A percentile compares a stretch with the other conserved stretches of the same genome.
phyloP scores from a whole-genome alignment of 108 stramenopile species.

The Chaetoceros tenuissimus region DNA sequence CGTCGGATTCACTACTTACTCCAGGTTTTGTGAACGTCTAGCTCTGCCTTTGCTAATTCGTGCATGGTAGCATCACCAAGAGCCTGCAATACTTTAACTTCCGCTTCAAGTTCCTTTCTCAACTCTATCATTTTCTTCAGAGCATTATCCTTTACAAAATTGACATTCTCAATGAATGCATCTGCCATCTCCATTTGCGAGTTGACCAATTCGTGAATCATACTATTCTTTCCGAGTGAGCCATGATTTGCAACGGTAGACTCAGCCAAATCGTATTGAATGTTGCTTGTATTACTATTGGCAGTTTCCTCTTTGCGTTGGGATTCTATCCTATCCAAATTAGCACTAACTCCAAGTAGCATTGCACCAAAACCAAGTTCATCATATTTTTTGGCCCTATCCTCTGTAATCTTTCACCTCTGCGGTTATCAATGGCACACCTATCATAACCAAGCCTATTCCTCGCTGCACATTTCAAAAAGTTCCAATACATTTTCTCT shows the following conservation, averaged over 20 bases:
- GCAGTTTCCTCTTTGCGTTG: background rate
- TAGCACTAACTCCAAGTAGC: background rate
- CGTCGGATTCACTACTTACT: constrained; percentile 29
- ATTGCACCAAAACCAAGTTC: background rate
- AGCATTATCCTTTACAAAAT: no score
- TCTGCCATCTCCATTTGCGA: no score
- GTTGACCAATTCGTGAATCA: no score
- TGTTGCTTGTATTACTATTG: background rate
- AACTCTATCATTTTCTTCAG: constrained; percentile 29
- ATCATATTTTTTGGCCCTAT: background rate
- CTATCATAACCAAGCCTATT: constrained; percentile 56
- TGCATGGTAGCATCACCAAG: constrained; percentile 52
- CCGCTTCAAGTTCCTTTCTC: constrained; percentile 20
- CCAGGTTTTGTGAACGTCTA: constrained; percentile 54
- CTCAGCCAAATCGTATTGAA: no score
- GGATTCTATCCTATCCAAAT: no score
- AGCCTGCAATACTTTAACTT: constrained; percentile 42
- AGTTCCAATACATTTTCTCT: constrained; percentile 45
- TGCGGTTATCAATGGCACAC: constrained; percentile 31
- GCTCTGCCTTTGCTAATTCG: constrained; percentile 67
- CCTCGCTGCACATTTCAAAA: constrained; percentile 36
- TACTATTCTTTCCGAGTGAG: no score
- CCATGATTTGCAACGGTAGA: no score
- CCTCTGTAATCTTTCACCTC: constrained; percentile 2
- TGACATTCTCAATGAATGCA: no score